Base-by-base conservation (phyloP, 495 filamentous ascomycete species). In the Daldinia loculata region DNA sequence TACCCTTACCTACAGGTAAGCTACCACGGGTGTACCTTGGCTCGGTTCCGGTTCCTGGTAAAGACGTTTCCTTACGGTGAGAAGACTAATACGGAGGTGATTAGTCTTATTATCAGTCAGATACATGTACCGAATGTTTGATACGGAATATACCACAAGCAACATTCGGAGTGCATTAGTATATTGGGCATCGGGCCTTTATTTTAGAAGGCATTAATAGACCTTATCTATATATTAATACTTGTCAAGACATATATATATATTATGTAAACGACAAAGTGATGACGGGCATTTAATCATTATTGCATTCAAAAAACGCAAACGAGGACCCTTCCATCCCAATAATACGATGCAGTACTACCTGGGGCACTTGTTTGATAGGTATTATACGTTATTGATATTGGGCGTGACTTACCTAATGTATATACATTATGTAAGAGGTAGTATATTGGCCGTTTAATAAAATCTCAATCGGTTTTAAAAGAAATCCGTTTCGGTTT, bases 41-140 rank as follows among this genome's bases (percentile, higher is more conserved):
- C 19, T 48, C 9, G 19, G 57, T 57, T 56, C 36, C 55, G 63
- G 57, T 71, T 62, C 68, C 68, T 57, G 62, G 63, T 36, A 60
- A 48, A 56, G 38, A 63, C 53, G 61, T 56, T 55, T 32, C 22
- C 56, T n/a, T 45, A 60, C 22, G 22, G 22, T 27, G 14, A 8
- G 22, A 43, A 45, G 6, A 27, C 6, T 38, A 30, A 22, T 57
- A 36, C 55, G 32, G 17, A 48, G 43, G 7, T 9, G 2, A 48
- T 43, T 43, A 19, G 39, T 43, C 39, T 9, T 48, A 48, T 48
- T 8, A 48, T 48, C 17, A 8, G 43, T 48, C 43, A 48, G 43
- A 38, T 57, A 57, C 32, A 57, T 57, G 34, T 22, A 38, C 12
- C 43, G 43, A 24, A 24, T 48, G 3, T 48, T 48, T 11, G 43